These are phyloP conservation scores for Mortierella sp. DNA, from an alignment of 371 early-diverging fungal genomes.

Conservation along the genomic window DNA sequence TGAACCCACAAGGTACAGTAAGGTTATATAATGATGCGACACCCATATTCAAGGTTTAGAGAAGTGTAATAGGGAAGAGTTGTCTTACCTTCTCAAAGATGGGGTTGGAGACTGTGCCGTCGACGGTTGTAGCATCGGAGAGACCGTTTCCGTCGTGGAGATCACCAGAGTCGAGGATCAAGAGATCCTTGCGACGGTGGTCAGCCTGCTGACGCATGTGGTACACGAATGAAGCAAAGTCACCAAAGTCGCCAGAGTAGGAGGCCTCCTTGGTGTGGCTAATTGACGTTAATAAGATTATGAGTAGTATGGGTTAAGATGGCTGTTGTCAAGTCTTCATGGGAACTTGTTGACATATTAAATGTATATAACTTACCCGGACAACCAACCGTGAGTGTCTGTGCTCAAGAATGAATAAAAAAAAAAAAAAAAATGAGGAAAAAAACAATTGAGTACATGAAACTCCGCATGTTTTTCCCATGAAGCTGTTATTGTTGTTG, in stretches of 20 bases:
- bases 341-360: not conserved
- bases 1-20: not conserved
- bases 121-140: conserved; percentile 60
- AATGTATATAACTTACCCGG: conserved; percentile 23
- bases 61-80: not conserved
- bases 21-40: not conserved
- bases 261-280: conserved; percentile 60
- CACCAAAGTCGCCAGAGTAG: conserved; percentile 68
- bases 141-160: conserved; percentile 62
- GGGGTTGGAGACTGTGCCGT: conserved; percentile 62
- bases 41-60: too few relatives aligned
- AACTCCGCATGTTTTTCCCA: too few relatives aligned
- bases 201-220: conserved; percentile 65
- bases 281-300: not conserved
- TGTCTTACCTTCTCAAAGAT: conserved; percentile 47
- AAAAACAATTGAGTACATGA: not conserved
- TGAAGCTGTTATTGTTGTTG: not conserved
- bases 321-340: not conserved
- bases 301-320: not conserved
- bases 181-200: conserved; percentile 63
- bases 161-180: conserved; percentile 65
- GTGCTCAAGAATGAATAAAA: not conserved
- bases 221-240: conserved; percentile 66
- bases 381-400: conserved; percentile 47
- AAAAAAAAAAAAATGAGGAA: not conserved